Percentiles rank a stretch among this genome's conserved stretches.
Evolutionary conservation across 805 yeast genomes (phyloP).

Genomic region (Monosporozyma solicola): DNA sequence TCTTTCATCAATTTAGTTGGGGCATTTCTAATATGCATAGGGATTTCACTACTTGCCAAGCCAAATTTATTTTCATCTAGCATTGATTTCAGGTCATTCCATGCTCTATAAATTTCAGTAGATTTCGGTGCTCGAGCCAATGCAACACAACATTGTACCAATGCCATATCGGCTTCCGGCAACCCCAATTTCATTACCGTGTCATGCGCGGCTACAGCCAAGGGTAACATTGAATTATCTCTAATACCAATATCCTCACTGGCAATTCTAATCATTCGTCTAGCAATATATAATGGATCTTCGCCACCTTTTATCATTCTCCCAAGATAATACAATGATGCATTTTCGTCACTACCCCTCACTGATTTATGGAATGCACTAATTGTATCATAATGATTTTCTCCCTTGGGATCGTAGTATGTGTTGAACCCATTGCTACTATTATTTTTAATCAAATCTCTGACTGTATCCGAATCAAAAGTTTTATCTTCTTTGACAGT

Average conservation of each 20-base stretch:
- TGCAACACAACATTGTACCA: slow-evolving; percentile 91
- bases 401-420: slow-evolving; percentile 77
- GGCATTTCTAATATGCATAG: slow-evolving; percentile 84
- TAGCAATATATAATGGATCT: slow-evolving; percentile 78
- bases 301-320: slow-evolving; percentile 92
- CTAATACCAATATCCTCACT: slow-evolving; percentile 87
- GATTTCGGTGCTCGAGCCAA: slow-evolving; percentile 80
- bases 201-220: slow-evolving; percentile 77
- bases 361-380: slow-evolving; percentile 92
- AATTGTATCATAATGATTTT: slow-evolving; percentile 88
- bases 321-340: slow-evolving; percentile 77
- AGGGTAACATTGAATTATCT: slow-evolving; percentile 77
- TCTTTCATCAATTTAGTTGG: slow-evolving; percentile 89
- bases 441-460: slow-evolving; percentile 39
- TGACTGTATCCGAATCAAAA: slow-evolving; percentile 24
- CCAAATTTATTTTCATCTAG: slow-evolving; percentile 43
- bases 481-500: slow-evolving; percentile 16
- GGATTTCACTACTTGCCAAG: slow-evolving; percentile 46
- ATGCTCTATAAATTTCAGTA: slow-evolving; percentile 76
- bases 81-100: slow-evolving; percentile 54
- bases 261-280: slow-evolving; percentile 91
- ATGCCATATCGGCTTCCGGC: slow-evolving; percentile 85
- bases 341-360: slow-evolving; percentile 85
- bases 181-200: slow-evolving; percentile 85
- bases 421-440: slow-evolving; percentile 31